A percentile compares a stretch with the other conserved stretches of the same genome.
Evolutionary conservation across 495 filamentous ascomycete genomes (phyloP).

Genomic region (Penicillium desertorum): DNA sequence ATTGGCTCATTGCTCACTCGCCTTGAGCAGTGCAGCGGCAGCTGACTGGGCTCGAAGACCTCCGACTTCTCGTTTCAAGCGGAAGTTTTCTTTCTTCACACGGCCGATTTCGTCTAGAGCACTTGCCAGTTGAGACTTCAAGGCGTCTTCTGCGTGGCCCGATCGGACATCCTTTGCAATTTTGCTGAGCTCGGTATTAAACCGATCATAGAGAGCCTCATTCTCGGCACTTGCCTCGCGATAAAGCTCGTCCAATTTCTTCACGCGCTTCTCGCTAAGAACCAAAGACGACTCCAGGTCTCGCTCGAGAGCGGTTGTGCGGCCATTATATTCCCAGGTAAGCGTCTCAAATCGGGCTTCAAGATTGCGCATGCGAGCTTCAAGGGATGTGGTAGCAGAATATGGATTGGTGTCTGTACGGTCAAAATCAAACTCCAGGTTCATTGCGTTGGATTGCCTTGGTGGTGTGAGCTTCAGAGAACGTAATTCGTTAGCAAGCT

Average conservation of each 20-base stretch:
- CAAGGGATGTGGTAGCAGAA: constrained; percentile 44
- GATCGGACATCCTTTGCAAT: constrained; percentile 72
- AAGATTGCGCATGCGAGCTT: constrained; percentile 57
- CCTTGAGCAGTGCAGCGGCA: constrained; percentile 39
- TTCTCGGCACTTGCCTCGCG: constrained; percentile 89
- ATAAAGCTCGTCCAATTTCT: constrained; percentile 84
- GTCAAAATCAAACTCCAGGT: constrained; percentile 15
- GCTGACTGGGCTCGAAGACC: constrained; percentile 47
- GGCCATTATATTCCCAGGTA: constrained; percentile 59
- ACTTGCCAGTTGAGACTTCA: constrained; percentile 65
- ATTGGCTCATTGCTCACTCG: constrained; percentile 33
- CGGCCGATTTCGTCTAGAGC: constrained; percentile 65
- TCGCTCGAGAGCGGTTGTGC: constrained; percentile 59
- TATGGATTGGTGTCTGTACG: constrained; percentile 5
- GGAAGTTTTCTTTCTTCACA: constrained; percentile 76
- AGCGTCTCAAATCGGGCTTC: constrained; percentile 63
- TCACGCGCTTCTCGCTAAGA: constrained; percentile 72
- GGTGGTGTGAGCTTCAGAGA: constrained; percentile 49
- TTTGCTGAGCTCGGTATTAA: constrained; percentile 85
- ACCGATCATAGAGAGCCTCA: constrained; percentile 88
- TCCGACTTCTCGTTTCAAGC: constrained; percentile 59
- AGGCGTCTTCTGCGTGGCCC: constrained; percentile 70
- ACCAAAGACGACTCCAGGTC: constrained; percentile 69
- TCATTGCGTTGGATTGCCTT: constrained; percentile 21
- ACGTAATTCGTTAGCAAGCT: constrained; percentile 80